These are phyloP conservation scores for Xylariaceae sp. DNA, from an alignment of 2,329 filamentous ascomycete genomes.

Conservation along the genomic window DNA sequence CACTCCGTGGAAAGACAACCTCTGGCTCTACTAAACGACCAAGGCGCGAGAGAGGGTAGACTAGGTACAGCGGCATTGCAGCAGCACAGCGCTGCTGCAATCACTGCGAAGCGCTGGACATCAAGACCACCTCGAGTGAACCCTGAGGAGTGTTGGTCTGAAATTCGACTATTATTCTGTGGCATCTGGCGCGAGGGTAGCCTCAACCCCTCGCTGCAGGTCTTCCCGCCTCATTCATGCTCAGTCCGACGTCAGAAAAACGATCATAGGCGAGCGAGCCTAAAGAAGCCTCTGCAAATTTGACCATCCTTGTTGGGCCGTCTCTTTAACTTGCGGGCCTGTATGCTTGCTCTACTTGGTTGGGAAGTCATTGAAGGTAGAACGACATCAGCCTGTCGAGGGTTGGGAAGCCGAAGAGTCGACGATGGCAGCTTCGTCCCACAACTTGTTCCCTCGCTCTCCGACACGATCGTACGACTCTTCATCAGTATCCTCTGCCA, in stretches of 20 bases:
- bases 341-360: conserved; percentile 49
- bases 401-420: conserved; percentile 42
- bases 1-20: background rate
- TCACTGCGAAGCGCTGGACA: conserved; percentile 30
- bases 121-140: conserved; percentile 32
- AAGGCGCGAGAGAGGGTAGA: conserved; percentile 29
- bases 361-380: conserved; percentile 47
- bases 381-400: conserved; percentile 44
- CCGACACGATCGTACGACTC: conserved; percentile 69
- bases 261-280: conserved; percentile 33
- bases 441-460: conserved; percentile 65
- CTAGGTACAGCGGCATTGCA: conserved; percentile 30
- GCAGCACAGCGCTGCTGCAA: conserved; percentile 40
- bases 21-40: conserved; percentile 15
- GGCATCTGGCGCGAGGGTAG: conserved; percentile 37
- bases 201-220: conserved; percentile 33
- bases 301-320: conserved; percentile 31
- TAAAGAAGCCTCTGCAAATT: conserved; percentile 33
- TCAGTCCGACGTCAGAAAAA: conserved; percentile 33
- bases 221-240: conserved; percentile 34
- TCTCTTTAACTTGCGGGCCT: conserved; percentile 32
- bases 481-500: conserved; percentile 66
- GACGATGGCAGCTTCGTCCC: conserved; percentile 61
- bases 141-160: conserved; percentile 34
- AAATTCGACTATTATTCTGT: conserved; percentile 31